Conservation (phyloP, 306 rosid genomes). For the Dalbergia cultrata region DNA sequence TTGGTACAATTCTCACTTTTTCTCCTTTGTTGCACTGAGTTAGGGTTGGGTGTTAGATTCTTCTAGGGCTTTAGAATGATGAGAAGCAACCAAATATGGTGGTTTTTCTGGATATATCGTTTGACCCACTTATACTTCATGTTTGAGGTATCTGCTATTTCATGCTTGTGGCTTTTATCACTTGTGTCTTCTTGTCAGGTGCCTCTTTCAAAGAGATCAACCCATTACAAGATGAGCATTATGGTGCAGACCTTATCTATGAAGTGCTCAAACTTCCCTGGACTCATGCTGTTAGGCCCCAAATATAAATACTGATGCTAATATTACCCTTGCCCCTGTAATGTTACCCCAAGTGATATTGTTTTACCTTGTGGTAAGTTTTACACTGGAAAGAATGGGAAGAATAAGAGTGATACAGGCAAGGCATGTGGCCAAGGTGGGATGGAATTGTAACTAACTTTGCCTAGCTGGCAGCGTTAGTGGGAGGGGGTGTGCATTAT, state of each 20-base stretch:
- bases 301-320: too few species aligned
- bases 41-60: constrained; percentile 31
- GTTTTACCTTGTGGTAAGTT: too few species aligned
- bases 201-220: constrained; percentile 53
- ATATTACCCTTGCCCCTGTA: too few species aligned
- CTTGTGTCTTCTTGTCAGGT: constrained; percentile 59
- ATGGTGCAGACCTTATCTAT: constrained; percentile 52
- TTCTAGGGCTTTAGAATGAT: constrained; percentile 8
- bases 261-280: constrained; percentile 88
- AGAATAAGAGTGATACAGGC: too few species aligned
- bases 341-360: too few species aligned
- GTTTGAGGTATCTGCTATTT: constrained; percentile 47
- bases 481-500: too few species aligned
- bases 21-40: constrained; percentile 16
- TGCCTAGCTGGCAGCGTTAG: too few species aligned
- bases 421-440: too few species aligned
- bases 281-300: too few species aligned
- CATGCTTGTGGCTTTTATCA: constrained; percentile 34
- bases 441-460: too few species aligned
- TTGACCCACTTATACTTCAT: constrained; percentile 34
- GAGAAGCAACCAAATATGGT: constrained; percentile 20
- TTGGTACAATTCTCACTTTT: background rate
- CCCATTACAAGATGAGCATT: constrained; percentile 48
- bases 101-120: constrained; percentile 34
- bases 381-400: too few species aligned